Conservation (phyloP, 192 early-diverging fungal genomes). For the Piromyces sp. region DNA sequence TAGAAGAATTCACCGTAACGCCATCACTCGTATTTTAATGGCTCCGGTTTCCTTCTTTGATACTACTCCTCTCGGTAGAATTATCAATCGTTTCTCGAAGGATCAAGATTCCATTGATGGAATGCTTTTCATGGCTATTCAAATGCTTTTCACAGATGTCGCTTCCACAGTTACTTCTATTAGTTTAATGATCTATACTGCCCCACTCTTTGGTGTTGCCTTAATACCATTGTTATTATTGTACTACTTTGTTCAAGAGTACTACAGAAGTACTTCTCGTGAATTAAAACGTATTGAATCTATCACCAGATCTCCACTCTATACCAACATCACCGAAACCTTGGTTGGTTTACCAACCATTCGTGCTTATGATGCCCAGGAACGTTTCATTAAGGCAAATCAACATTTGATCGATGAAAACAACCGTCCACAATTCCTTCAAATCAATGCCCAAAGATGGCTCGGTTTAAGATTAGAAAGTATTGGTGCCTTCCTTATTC, state of each 20-base stretch:
- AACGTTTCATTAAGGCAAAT: slow-evolving; percentile 51
- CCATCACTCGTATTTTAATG: slow-evolving; percentile 45
- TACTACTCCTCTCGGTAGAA: slow-evolving; percentile 66
- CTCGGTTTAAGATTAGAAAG: slow-evolving; percentile 61
- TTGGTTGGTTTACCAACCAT: slow-evolving; percentile 30
- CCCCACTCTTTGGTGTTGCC: slow-evolving; percentile 30
- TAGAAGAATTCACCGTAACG: slow-evolving; percentile 43
- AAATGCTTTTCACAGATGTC: slow-evolving; percentile 47
- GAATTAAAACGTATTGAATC: slow-evolving; percentile 40
- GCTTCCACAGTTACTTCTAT: slow-evolving; percentile 37
- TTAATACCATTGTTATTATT: slow-evolving; percentile 18
- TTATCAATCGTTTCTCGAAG: slow-evolving; percentile 74
- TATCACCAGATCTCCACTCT: slow-evolving; percentile 29
- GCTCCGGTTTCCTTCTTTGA: slow-evolving; percentile 74
- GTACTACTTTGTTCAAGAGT: slow-evolving; percentile 26
- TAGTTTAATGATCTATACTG: slow-evolving; percentile 11
- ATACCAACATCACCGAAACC: slow-evolving; percentile 38
- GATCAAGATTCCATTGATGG: slow-evolving; percentile 60
- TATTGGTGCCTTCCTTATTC: slow-evolving; percentile 56
- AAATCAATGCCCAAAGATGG: slow-evolving; percentile 55
- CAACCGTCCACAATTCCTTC: slow-evolving; percentile 58
- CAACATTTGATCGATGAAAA: slow-evolving; percentile 58
- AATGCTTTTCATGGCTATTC: slow-evolving; percentile 38
- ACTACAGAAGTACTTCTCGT: slow-evolving; percentile 29
- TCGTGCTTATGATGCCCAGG: slow-evolving; percentile 31